These are phyloP conservation scores for Pugionium dolabratum DNA, from an alignment of 345 rosid genomes.

Conservation along the genomic window DNA sequence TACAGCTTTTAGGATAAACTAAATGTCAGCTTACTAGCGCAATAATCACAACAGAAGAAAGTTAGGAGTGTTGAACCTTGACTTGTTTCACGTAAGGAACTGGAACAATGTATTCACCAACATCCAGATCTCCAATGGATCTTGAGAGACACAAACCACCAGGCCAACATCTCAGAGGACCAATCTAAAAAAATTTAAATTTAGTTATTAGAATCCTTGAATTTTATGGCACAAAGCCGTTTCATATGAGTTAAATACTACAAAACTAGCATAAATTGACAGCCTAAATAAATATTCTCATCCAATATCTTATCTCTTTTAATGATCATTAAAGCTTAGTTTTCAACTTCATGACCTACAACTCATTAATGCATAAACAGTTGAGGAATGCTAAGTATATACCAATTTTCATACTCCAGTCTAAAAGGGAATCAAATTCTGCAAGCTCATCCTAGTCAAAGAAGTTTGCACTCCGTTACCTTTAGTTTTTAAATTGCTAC, in stretches of 20 bases:
- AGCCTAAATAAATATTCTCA: neutral
- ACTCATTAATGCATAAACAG: neutral
- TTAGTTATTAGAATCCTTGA: constrained; percentile 29
- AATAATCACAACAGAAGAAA: neutral
- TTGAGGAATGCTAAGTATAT: neutral
- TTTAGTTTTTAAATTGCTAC: neutral
- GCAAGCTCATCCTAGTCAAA: neutral
- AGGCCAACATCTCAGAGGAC: constrained; percentile 99
- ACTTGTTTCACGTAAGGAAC: constrained; percentile 99
- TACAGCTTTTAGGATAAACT: constrained; percentile 5
- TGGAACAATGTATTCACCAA: constrained; percentile 96
- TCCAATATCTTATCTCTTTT: neutral
- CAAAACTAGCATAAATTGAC: constrained; percentile 9
- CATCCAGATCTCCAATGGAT: constrained; percentile 96
- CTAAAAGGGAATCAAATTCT: neutral
- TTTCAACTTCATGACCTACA: neutral
- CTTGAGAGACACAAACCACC: constrained; percentile 99
- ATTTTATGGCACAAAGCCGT: neutral
- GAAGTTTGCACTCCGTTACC: neutral
- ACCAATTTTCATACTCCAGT: neutral
- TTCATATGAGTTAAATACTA: neutral
- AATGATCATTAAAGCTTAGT: neutral
- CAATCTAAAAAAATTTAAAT: constrained; percentile 61
- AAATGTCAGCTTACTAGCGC: neutral
- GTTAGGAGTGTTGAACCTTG: constrained; percentile 54